Percentiles rank a stretch among this genome's conserved stretches.
These are phyloP conservation scores for Sugiyamaella pinicola DNA, from an alignment of 1,139 yeast genomes.

Conservation along the genomic window DNA sequence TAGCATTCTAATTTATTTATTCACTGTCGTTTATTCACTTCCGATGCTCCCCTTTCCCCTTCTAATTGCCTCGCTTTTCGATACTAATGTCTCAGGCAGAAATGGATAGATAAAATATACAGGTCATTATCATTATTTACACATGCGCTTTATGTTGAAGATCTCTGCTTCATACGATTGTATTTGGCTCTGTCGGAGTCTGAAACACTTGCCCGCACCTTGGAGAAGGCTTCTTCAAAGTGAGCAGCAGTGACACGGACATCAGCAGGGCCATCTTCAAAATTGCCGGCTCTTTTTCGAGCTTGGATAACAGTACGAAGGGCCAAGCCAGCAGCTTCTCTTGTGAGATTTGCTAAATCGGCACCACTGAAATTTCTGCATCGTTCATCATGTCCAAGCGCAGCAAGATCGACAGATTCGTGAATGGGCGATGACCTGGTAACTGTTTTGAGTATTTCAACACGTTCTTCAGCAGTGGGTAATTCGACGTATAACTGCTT, in stretches of 20 bases:
- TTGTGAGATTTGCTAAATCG: constrained; percentile 83
- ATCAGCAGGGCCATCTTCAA: constrained; percentile 41
- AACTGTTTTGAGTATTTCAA: constrained; percentile 78
- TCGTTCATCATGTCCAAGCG: constrained; percentile 71
- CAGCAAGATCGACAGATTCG: constrained; percentile 58
- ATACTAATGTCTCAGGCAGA: too few relatives aligned
- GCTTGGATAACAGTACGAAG: constrained; percentile 55
- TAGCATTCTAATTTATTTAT: constrained; percentile 4
- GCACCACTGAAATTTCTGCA: constrained; percentile 95
- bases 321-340: constrained; percentile 92
- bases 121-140: neutral
- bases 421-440: constrained; percentile 75
- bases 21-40: neutral
- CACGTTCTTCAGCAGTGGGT: constrained; percentile 75
- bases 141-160: constrained; percentile 1
- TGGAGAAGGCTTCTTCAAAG: constrained; percentile 68
- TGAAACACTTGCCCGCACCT: constrained; percentile 87
- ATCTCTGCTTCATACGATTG: constrained; percentile 45
- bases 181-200: constrained; percentile 81
- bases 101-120: too few relatives aligned
- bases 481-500: constrained; percentile 89
- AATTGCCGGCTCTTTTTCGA: constrained; percentile 39
- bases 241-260: constrained; percentile 56
- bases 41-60: too few relatives aligned
- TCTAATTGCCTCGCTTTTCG: too few relatives aligned